Evolutionary conservation across 345 rosid species (phyloP).

Genomic region (Hibiscus trionum): DNA sequence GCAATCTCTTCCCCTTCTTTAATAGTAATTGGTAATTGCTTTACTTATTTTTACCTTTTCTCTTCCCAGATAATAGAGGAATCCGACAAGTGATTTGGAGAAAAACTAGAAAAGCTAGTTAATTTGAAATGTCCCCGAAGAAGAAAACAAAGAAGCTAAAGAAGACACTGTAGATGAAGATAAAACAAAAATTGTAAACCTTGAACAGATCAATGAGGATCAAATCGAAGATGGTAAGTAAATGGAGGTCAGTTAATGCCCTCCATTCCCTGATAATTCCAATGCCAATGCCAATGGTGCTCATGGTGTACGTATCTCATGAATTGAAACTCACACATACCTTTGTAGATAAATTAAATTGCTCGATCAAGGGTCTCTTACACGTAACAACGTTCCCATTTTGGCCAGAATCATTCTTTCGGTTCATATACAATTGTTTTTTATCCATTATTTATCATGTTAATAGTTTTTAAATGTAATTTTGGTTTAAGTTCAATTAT

Average conservation of each 20-base stretch:
- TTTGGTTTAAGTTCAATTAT: no score
- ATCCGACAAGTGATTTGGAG: slow-evolving; percentile 23
- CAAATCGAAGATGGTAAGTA: not conserved
- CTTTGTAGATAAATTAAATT: no score
- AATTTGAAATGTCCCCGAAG: slow-evolving; percentile 2
- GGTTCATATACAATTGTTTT: no score
- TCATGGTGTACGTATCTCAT: not conserved
- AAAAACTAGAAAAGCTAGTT: slow-evolving; percentile 25
- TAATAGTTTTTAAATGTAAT: no score
- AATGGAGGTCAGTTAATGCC: slow-evolving; percentile 4
- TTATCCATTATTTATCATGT: no score
- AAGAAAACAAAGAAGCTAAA: not conserved
- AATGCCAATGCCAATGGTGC: not conserved
- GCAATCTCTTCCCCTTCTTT: not conserved
- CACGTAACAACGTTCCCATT: no score
- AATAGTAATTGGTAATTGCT: not conserved
- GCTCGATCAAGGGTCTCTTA: no score
- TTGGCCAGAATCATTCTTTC: no score
- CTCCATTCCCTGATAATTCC: not conserved
- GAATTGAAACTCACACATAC: not conserved
- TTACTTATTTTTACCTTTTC: not conserved
- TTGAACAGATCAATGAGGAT: not conserved
- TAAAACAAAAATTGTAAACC: not conserved
- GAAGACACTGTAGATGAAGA: not conserved
- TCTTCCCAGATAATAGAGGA: slow-evolving; percentile 29